Conservation (phyloP, 768 basidiomycete species). For the Rhodosporidiobolus odoratus region DNA sequence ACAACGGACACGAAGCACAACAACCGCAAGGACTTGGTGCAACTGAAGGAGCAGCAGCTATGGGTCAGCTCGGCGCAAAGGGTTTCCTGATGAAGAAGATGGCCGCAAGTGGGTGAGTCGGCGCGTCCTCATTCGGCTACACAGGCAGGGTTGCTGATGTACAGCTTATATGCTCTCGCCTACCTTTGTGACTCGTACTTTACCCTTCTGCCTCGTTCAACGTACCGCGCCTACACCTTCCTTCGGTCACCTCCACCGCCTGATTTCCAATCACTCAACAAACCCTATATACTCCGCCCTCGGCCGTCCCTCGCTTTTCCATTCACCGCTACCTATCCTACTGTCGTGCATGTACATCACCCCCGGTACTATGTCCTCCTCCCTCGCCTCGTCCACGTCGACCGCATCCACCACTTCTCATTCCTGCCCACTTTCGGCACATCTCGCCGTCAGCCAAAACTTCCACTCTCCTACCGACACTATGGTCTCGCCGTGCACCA, state of each 20-base stretch:
- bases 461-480: slow-evolving; percentile 92
- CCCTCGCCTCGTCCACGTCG: neutral
- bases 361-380: neutral
- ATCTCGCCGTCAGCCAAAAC: slow-evolving; percentile 58
- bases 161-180: neutral
- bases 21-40: slow-evolving; percentile 69
- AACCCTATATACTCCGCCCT: neutral
- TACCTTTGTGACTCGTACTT: neutral
- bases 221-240: neutral
- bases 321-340: neutral
- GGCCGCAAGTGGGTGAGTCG: slow-evolving; percentile 74
- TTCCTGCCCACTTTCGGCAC: neutral
- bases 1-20: slow-evolving; percentile 71
- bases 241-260: neutral
- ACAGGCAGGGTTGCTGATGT: slow-evolving; percentile 1
- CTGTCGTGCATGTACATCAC: no score
- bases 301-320: neutral
- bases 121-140: slow-evolving; percentile 19
- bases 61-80: slow-evolving; percentile 66
- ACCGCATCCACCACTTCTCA: neutral
- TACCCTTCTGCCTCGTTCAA: neutral
- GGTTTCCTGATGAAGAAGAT: slow-evolving; percentile 89
- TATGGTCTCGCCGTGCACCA: slow-evolving; percentile 85
- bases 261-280: slow-evolving; percentile 12
- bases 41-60: slow-evolving; percentile 57